phyloP scores from a whole-genome alignment of 2,329 filamentous ascomycete species.

The Didymella glomerata region DNA sequence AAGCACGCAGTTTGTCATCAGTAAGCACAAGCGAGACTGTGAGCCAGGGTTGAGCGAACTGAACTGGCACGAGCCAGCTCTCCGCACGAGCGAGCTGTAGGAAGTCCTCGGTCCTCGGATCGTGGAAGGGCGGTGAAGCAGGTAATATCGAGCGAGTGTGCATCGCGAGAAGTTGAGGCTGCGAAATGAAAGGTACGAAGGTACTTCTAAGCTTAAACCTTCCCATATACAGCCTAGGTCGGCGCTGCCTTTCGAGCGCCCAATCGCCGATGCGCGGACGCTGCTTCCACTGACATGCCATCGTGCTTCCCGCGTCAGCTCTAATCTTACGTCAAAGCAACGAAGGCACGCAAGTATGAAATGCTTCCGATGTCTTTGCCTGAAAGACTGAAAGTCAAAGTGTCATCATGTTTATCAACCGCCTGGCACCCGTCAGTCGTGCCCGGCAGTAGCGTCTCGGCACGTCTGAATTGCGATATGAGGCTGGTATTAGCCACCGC shows the following conservation, averaged over 20 bases:
- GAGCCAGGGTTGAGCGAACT: neutral
- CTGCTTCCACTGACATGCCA: neutral
- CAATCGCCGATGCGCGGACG: slow-evolving; percentile 14
- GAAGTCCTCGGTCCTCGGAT: neutral
- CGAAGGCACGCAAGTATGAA: neutral
- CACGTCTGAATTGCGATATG: neutral
- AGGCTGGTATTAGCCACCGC: neutral
- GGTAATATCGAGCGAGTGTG: neutral
- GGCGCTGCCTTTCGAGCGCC: neutral
- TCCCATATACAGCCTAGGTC: slow-evolving; percentile 11
- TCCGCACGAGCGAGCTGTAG: neutral
- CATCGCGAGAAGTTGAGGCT: neutral
- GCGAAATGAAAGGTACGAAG: neutral
- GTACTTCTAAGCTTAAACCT: slow-evolving; percentile 6
- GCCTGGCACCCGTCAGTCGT: neutral
- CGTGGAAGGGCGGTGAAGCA: neutral
- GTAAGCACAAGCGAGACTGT: slow-evolving; percentile 14
- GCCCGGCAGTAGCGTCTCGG: neutral
- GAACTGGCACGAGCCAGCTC: neutral
- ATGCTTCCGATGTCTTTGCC: neutral
- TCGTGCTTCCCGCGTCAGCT: slow-evolving; percentile 1
- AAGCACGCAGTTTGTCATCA: slow-evolving; percentile 10
- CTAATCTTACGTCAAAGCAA: slow-evolving; percentile 3
- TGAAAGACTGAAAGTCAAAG: neutral
- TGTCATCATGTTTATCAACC: neutral